Evolutionary conservation across 1,284 basidiomycete species (phyloP).

Genomic region (Phylloboletellus chloephorus): DNA sequence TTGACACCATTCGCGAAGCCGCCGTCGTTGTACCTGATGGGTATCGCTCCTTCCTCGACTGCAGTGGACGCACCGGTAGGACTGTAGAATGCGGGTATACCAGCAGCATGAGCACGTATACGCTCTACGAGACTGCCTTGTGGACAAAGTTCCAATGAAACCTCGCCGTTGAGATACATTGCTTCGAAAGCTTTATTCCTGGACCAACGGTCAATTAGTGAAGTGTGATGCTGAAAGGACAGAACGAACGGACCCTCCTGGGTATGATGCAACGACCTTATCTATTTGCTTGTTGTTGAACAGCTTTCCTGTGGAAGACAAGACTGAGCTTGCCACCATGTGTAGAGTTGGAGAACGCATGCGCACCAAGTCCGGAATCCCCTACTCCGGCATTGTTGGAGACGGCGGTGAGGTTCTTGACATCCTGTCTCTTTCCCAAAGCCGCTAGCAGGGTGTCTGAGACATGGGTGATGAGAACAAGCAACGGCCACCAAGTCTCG

Average conservation of each 20-base stretch:
- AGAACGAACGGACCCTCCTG: slow-evolving; percentile 60
- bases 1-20: slow-evolving; percentile 61
- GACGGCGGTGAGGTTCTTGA: slow-evolving; percentile 73
- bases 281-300: slow-evolving; percentile 73
- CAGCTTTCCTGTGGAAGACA: slow-evolving; percentile 55
- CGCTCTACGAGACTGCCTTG: slow-evolving; percentile 92
- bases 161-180: slow-evolving; percentile 75
- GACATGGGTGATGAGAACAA: not conserved
- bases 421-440: slow-evolving; percentile 65
- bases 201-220: slow-evolving; percentile 7
- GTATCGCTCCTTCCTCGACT: slow-evolving; percentile 74
- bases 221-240: not conserved
- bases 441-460: slow-evolving; percentile 84
- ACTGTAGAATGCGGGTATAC: slow-evolving; percentile 95
- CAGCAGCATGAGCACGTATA: slow-evolving; percentile 86
- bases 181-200: slow-evolving; percentile 77
- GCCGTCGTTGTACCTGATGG: slow-evolving; percentile 67
- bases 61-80: slow-evolving; percentile 92
- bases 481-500: not conserved
- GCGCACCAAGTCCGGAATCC: slow-evolving; percentile 73
- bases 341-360: not conserved
- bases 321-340: slow-evolving; percentile 5
- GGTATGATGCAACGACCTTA: slow-evolving; percentile 86
- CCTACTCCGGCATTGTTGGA: slow-evolving; percentile 88
- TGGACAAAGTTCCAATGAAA: slow-evolving; percentile 84